Base-by-base conservation (phyloP, 805 yeast species). In the Candida insectalens region DNA sequence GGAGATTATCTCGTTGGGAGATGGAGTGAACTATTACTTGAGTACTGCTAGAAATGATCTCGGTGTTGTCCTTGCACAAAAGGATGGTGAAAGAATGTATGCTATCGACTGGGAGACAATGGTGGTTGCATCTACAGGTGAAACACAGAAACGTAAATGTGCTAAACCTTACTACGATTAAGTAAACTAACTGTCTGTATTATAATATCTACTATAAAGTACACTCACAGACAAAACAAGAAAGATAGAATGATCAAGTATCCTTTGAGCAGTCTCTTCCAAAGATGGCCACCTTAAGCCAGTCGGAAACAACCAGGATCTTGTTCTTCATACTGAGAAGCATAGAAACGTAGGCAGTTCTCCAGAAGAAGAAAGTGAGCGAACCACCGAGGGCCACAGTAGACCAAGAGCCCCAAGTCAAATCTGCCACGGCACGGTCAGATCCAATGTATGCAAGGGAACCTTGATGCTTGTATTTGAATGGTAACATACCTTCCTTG, bases 21-120 rank as follows among this genome's bases (percentile, higher is more conserved):
- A 92, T 57, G 97, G 97, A 6, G 68, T 81, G 14, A 83, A 84
- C 53, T 92, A 88, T 52, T 92, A 88, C 54, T 62, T 92, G 41
- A 71, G 85, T 5, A 92, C 98, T 0, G 94, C 96, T 3, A 66
- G 79, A 41, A 85, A 89, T 54, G 95, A 89, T 49, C 62, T 89
- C 26, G 99, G 99, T 3, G 98, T 92, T 4, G 78, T 92, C 1
- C 83, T 88, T 55, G 96, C 97, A 4, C 74, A 69, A 40, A 72
- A 69, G 41, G 75, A 76, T 3, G 63, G 69, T 8, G 76, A 73
- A 25, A 58, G 76, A 36, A 74, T 92, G 84, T 80, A 77, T 46
- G 94, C 98, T 2, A 59, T 85, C 28, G 97, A 92, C 57, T 92
- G 97, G 96, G 88, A 85, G 58, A 82, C 85, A 9, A 92, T 94